phyloP scores from a whole-genome alignment of 2,329 filamentous ascomycete species.

The Diaporthe sp. region DNA sequence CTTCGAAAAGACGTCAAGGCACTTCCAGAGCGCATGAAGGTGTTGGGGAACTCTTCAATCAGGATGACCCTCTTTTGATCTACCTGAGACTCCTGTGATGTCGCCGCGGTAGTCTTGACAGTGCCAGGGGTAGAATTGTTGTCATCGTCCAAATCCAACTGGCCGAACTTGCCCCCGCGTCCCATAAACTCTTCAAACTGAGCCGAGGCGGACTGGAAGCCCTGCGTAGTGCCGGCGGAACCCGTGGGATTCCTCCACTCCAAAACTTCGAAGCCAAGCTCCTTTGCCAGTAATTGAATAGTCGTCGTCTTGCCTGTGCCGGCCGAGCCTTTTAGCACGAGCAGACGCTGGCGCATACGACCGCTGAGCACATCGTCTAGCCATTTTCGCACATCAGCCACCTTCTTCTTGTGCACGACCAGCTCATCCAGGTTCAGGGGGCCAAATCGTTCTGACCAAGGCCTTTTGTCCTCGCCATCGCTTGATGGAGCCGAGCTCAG shows the following conservation, averaged over 20 bases:
- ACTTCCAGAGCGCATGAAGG: conserved; percentile 75
- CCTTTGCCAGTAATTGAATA: conserved; percentile 80
- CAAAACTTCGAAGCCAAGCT: conserved; percentile 82
- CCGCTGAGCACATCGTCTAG: conserved; percentile 80
- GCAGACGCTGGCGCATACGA: conserved; percentile 75
- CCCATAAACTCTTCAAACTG: conserved; percentile 95
- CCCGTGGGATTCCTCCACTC: conserved; percentile 92
- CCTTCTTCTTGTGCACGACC: conserved; percentile 95
- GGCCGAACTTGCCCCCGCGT: conserved; percentile 83
- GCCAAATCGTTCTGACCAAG: conserved; percentile 90
- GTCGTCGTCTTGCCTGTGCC: conserved; percentile 96
- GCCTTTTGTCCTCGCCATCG: conserved; percentile 71
- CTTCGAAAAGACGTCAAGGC: conserved; percentile 79
- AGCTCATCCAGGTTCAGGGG: conserved; percentile 84
- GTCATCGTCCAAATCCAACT: conserved; percentile 64
- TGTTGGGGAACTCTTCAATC: conserved; percentile 86
- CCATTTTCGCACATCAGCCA: conserved; percentile 87
- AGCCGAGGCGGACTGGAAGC: conserved; percentile 77
- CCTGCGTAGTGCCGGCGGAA: conserved; percentile 68
- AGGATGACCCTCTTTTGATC: conserved; percentile 72
- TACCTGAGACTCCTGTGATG: neutral
- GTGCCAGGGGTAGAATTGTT: conserved; percentile 47
- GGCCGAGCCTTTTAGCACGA: conserved; percentile 90
- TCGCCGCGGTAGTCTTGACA: conserved; percentile 34
- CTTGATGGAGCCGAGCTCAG: conserved; percentile 46